phyloP scores from a whole-genome alignment of 306 rosid species.

The Hylodesmum podocarpum region DNA sequence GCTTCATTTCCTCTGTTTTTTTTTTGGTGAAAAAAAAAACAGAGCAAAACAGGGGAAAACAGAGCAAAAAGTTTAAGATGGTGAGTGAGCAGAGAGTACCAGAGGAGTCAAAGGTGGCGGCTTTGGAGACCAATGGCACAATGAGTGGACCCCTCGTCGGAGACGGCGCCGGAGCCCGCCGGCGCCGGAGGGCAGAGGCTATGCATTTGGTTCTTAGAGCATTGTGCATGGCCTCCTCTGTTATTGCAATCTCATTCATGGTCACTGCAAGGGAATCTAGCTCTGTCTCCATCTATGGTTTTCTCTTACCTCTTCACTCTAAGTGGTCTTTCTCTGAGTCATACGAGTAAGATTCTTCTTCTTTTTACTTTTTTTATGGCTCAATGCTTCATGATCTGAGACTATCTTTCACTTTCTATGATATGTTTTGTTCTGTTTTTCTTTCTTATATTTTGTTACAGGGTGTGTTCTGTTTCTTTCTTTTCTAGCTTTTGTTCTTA shows the following conservation, averaged over 20 bases:
- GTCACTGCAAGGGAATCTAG: constrained; percentile 66
- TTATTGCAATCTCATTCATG: constrained; percentile 61
- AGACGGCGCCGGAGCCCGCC: neutral
- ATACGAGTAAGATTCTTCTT: constrained; percentile 59
- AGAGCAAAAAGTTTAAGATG: constrained; percentile 31
- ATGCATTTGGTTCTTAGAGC: constrained; percentile 49
- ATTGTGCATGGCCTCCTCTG: constrained; percentile 52
- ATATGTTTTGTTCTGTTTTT: neutral
- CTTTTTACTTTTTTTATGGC: neutral
- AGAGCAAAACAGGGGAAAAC: neutral
- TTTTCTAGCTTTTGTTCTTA: neutral
- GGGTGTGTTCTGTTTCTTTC: neutral
- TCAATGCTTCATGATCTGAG: neutral
- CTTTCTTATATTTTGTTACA: no score
- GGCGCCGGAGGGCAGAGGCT: constrained; percentile 46
- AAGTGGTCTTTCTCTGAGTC: constrained; percentile 83
- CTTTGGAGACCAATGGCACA: constrained; percentile 41
- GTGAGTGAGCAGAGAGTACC: constrained; percentile 47
- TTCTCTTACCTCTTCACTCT: constrained; percentile 63
- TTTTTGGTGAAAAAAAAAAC: neutral
- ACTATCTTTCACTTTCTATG: neutral
- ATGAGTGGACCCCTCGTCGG: constrained; percentile 45
- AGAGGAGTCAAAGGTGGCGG: constrained; percentile 40
- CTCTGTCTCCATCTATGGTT: constrained; percentile 59
- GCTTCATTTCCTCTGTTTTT: neutral